Conservation (phyloP, 805 yeast species). For the Zygosaccharomyces lentus region DNA sequence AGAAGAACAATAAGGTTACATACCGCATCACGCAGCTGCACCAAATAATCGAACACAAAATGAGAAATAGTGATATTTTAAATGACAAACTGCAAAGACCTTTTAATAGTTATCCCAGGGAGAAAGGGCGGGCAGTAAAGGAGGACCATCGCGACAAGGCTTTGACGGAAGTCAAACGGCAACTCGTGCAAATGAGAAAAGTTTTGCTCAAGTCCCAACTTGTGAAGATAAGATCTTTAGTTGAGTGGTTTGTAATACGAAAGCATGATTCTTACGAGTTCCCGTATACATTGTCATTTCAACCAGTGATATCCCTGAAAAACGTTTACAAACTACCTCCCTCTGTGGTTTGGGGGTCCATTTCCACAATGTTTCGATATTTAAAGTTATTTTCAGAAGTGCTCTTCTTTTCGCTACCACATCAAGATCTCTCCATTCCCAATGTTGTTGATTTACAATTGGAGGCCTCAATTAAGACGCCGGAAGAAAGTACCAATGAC, state of each 20-base stretch:
- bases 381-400: conserved; percentile 15
- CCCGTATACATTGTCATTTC: conserved; percentile 25
- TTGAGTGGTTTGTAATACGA: conserved; percentile 22
- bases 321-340: conserved; percentile 22
- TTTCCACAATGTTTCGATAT: conserved; percentile 24
- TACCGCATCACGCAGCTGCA: conserved; percentile 13
- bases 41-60: conserved; percentile 12
- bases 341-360: conserved; percentile 18
- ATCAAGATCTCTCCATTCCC: conserved; percentile 5
- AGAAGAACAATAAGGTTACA: conserved; percentile 19
- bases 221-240: conserved; percentile 13
- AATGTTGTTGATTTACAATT: conserved; percentile 2
- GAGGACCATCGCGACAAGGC: background rate
- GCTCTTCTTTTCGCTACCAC: conserved; percentile 16
- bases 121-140: background rate
- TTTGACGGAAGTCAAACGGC: conserved; percentile 7
- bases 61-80: background rate
- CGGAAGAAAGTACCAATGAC: conserved; percentile 4
- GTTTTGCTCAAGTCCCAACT: conserved; percentile 14
- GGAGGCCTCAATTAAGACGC: conserved; percentile 1
- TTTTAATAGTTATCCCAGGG: background rate
- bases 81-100: conserved; percentile 1
- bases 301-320: conserved; percentile 27
- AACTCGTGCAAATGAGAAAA: conserved; percentile 14
- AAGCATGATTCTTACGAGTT: conserved; percentile 22